phyloP scores from a whole-genome alignment of 108 stramenopile genomes.

The Aurantiochytrium sp. region DNA sequence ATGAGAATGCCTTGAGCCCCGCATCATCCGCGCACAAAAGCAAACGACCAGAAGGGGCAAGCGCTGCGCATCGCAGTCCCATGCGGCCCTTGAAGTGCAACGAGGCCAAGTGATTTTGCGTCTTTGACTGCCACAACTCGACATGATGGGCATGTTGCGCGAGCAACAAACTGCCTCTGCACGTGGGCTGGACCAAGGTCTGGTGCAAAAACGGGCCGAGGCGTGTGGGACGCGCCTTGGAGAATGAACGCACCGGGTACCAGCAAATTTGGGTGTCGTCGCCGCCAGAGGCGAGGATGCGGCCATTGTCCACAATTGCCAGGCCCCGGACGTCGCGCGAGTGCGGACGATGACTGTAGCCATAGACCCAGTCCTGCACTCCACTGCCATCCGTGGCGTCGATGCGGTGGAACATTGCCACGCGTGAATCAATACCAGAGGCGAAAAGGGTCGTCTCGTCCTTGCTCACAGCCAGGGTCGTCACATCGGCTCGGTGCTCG shows the following conservation, averaged over 20 bases:
- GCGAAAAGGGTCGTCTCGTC: not conserved
- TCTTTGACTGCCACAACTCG: not conserved
- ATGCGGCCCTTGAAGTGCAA: not conserved
- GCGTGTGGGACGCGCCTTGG: not conserved
- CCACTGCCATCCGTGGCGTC: not conserved
- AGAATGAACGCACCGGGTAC: not conserved
- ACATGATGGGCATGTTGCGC: not conserved
- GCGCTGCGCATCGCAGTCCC: not conserved
- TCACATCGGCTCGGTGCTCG: constrained; percentile 7
- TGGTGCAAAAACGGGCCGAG: not conserved
- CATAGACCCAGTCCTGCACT: not conserved
- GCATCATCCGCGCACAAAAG: not conserved
- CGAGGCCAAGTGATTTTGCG: not conserved
- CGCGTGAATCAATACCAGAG: constrained; percentile 13
- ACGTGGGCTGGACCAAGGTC: not conserved
- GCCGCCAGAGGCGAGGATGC: not conserved
- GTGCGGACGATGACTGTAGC: constrained; percentile 8
- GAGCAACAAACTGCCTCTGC: not conserved
- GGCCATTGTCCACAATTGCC: not conserved
- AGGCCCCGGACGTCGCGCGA: constrained; percentile 7
- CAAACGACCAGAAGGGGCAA: not conserved
- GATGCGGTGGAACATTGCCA: not conserved
- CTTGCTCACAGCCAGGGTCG: not conserved
- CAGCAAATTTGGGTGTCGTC: not conserved
- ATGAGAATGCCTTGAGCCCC: not conserved